Percentiles rank a stretch among this genome's conserved stretches.
Evolutionary conservation across 305 asterid species (phyloP).

Genomic region (Fraxinus dipetala): DNA sequence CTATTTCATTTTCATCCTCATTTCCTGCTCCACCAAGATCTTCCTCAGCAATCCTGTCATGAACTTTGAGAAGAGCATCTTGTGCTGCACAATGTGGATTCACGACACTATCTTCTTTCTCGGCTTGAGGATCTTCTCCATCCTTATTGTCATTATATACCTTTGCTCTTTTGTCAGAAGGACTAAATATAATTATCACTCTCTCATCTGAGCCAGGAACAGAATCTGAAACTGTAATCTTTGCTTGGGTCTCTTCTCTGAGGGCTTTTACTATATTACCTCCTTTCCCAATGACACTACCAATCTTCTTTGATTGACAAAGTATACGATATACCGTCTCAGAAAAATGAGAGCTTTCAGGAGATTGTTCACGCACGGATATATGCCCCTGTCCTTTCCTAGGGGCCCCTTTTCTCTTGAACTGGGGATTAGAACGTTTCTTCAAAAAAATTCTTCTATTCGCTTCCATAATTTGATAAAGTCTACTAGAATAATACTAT

Average conservation of each 20-base stretch:
- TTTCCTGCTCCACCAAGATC: constrained; percentile 47
- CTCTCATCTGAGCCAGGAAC: constrained; percentile 74
- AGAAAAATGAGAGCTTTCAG: constrained; percentile 41
- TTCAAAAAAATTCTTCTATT: constrained; percentile 42
- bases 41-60: constrained; percentile 68
- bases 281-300: constrained; percentile 86
- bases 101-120: constrained; percentile 31
- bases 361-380: constrained; percentile 36
- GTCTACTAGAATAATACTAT: not conserved
- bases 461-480: constrained; percentile 51
- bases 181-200: constrained; percentile 57
- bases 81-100: constrained; percentile 78
- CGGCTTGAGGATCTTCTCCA: constrained; percentile 19
- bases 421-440: constrained; percentile 50
- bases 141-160: constrained; percentile 28
- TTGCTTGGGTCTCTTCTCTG: constrained; percentile 85
- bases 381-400: constrained; percentile 49
- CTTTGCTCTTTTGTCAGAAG: constrained; percentile 51
- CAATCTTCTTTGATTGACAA: constrained; percentile 66
- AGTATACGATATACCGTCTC: constrained; percentile 64
- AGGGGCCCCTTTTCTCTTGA: constrained; percentile 51
- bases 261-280: constrained; percentile 67
- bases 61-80: constrained; percentile 78
- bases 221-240: constrained; percentile 67
- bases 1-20: constrained; percentile 38